A percentile compares a stretch with the other conserved stretches of the same genome.
These are phyloP conservation scores for Solanum ossicruentum DNA, from an alignment of 257 asterid genomes.

Conservation along the genomic window DNA sequence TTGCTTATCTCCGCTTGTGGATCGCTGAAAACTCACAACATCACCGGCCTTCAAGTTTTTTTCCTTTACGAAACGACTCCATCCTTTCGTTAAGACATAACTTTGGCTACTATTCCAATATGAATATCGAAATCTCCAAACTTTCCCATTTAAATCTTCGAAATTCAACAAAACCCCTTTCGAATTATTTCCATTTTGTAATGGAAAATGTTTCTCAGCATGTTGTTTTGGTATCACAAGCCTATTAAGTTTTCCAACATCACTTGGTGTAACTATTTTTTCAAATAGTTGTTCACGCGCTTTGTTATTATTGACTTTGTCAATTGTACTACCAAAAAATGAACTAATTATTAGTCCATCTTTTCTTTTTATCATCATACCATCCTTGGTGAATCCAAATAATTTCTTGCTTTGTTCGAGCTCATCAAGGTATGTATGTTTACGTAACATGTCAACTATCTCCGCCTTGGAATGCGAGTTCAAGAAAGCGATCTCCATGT, in stretches of 20 bases:
- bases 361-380: not conserved
- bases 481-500: constrained; percentile 35
- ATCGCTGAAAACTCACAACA: constrained; percentile 44
- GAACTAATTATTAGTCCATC: not conserved
- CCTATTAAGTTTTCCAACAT: constrained; percentile 61
- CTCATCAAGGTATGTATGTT: constrained; percentile 76
- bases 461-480: constrained; percentile 61
- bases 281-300: constrained; percentile 61
- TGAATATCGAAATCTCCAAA: constrained; percentile 74
- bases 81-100: constrained; percentile 71
- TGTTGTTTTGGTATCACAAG: constrained; percentile 75
- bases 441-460: constrained; percentile 79
- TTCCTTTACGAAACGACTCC: constrained; percentile 90
- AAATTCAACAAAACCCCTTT: constrained; percentile 58
- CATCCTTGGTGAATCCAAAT: constrained; percentile 4
- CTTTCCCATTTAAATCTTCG: constrained; percentile 59
- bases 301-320: not conserved
- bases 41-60: constrained; percentile 60
- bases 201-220: constrained; percentile 66
- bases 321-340: not conserved
- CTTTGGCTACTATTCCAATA: constrained; percentile 92
- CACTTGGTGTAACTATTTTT: constrained; percentile 83
- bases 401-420: constrained; percentile 48
- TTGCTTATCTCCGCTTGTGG: constrained; percentile 46
- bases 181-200: constrained; percentile 23